Percentiles rank a stretch among this genome's conserved stretches.
Conservation (phyloP, 352 stramenopile genomes). For the Globisporangium okanoganense region DNA sequence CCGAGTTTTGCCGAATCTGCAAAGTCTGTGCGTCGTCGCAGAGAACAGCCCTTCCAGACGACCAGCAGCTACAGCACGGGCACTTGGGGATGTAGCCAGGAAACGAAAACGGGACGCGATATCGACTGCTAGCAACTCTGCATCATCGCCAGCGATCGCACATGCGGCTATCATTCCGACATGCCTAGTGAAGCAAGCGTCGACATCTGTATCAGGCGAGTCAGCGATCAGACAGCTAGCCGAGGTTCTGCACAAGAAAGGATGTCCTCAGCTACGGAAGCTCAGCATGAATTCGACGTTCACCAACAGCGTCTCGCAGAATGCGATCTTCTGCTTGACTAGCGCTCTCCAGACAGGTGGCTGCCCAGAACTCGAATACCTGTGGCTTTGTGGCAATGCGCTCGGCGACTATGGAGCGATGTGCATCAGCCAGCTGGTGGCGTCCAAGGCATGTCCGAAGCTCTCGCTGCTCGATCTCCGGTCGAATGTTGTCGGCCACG, state of each 20-base stretch:
- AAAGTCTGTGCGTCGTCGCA: constrained; percentile 12
- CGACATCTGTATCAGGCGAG: no score
- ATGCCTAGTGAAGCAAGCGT: no score
- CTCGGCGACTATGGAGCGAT: constrained; percentile 26
- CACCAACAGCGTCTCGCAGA: constrained; percentile 18
- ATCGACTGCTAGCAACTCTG: background rate
- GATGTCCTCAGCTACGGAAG: constrained; percentile 11
- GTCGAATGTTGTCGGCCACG: constrained; percentile 26
- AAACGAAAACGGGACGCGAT: constrained; percentile 3
- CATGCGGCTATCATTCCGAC: constrained; percentile 7
- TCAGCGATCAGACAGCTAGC: constrained; percentile 14
- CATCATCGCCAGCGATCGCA: background rate
- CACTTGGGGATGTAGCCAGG: background rate
- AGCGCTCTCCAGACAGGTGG: constrained; percentile 10
- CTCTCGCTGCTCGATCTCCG: constrained; percentile 22
- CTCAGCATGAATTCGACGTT: constrained; percentile 21
- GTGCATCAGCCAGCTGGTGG: constrained; percentile 12
- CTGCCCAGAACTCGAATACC: constrained; percentile 15
- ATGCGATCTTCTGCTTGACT: constrained; percentile 18
- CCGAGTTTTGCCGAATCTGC: constrained; percentile 15
- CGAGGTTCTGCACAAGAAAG: background rate
- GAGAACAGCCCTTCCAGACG: background rate
- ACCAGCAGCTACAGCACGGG: background rate
- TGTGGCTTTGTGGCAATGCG: constrained; percentile 23
- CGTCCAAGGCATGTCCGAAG: constrained; percentile 6